Conservation (phyloP, 164 flowering plant species). For the Liriodendron chinense region DNA sequence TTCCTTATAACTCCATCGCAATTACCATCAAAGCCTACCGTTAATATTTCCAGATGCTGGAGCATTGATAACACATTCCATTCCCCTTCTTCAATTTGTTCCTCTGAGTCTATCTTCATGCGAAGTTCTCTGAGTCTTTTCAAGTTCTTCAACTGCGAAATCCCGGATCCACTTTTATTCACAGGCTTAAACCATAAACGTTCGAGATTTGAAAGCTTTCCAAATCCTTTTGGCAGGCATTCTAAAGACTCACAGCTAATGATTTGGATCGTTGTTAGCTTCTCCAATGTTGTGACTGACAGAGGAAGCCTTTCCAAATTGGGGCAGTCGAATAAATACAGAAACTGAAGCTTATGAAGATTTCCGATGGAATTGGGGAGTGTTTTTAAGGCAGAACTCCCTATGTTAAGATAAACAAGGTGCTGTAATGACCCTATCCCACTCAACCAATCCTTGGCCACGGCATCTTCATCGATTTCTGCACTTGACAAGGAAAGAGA, state of each 20-base stretch:
- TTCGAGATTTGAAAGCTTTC: not conserved
- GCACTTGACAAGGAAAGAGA: not conserved
- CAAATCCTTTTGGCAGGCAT: not conserved
- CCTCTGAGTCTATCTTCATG: not conserved
- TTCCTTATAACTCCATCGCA: not conserved
- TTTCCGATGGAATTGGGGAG: not conserved
- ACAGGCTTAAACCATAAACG: not conserved
- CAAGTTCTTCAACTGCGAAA: not conserved
- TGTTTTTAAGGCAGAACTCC: not conserved
- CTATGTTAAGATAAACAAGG: not conserved
- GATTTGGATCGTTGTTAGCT: not conserved
- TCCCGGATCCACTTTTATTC: not conserved
- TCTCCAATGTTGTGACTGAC: not conserved
- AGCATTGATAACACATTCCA: not conserved
- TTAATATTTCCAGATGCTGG: not conserved
- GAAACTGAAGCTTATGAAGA: not conserved
- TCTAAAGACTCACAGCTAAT: not conserved
- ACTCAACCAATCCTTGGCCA: not conserved
- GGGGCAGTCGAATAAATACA: not conserved
- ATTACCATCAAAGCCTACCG: not conserved
- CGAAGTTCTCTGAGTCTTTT: not conserved
- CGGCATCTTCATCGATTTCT: not conserved
- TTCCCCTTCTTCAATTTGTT: not conserved
- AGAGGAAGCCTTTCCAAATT: not conserved
- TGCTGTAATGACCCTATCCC: not conserved